Base-by-base conservation (phyloP, 2,329 filamentous ascomycete genomes). In the Cercospora brassicicola region DNA sequence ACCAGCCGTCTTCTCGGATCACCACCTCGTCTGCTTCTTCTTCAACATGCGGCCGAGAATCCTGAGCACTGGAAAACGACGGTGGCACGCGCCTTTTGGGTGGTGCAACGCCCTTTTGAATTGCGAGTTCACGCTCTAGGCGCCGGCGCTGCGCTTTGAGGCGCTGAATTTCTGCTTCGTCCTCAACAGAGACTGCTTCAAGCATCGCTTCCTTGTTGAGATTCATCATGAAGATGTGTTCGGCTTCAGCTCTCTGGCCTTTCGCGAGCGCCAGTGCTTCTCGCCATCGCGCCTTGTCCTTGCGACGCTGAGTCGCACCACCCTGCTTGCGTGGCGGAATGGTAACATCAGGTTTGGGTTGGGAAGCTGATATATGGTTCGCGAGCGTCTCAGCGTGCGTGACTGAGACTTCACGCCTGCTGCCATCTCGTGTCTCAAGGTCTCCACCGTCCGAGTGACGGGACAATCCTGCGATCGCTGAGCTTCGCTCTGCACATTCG, bases 151-250 rank as follows among this genome's bases (percentile, higher is more conserved):
- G 67, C 11, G 62, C 67, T 26, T 65, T 66, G 28, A 68, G 59
- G 30, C 67, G 63, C 23, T 53, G 62, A 18, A 68, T 68, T 39
- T 68, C 67, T 11, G 48, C 23, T 26, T 68, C 15, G 55, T 68
- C 59, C 15, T 60, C 67, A 23, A 42, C 23, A 11, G 53, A 51
- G 7, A 68, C 62, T n/a, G 67, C 67, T 56, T 65, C 53, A 30
- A 68, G 62, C 67, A 68, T 68, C 13, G 61, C 39, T 45, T 68
- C 67, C n/a, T 57, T 64, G 33, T 65, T 68, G n/a, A 68, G 30
- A n/a, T 65, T 59, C 33, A 60, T 10, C n/a, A 65, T 59, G 30
- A 53, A 66, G 4, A 57, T 51, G n/a, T 62, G 30, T 11, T 61
- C 28, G 53, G 67, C 67, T 33, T 53, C 45, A 30, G 42, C 26